Conservation (phyloP, 768 basidiomycete genomes). For the Suillus sp. region DNA sequence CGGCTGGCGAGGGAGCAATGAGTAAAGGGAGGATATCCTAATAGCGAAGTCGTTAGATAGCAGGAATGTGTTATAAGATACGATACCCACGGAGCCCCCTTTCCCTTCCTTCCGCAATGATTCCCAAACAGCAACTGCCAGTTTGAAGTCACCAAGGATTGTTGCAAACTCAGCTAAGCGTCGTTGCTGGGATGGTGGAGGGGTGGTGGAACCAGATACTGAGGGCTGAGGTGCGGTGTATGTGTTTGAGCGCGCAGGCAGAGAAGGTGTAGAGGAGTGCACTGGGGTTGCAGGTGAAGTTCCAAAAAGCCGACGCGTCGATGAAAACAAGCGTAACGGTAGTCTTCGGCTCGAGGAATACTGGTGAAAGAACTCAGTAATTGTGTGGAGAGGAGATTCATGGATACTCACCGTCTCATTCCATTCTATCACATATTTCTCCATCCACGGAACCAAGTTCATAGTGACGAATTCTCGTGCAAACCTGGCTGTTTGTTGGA, state of each 20-base stretch:
- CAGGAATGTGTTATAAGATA: background rate
- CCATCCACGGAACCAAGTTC: constrained; percentile 96
- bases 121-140: constrained; percentile 86
- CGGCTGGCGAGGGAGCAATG: constrained; percentile 63
- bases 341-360: constrained; percentile 76
- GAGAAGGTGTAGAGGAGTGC: constrained; percentile 34
- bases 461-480: constrained; percentile 86
- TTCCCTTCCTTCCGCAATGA: constrained; percentile 82
- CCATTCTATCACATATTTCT: constrained; percentile 90
- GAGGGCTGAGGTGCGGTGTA: constrained; percentile 38
- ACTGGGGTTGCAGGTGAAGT: constrained; percentile 50
- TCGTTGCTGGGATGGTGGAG: constrained; percentile 68
- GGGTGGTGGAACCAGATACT: constrained; percentile 4
- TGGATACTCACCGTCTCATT: constrained; percentile 69
- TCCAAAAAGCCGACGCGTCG: constrained; percentile 82
- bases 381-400: background rate
- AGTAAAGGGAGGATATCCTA: constrained; percentile 85
- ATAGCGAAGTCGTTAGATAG: background rate
- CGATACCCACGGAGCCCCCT: constrained; percentile 72
- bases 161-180: constrained; percentile 97
- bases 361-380: constrained; percentile 32
- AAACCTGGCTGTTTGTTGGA: constrained; percentile 73
- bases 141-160: constrained; percentile 84
- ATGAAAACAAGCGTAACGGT: constrained; percentile 85
- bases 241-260: constrained; percentile 41